These are phyloP conservation scores for Phytophthora tubulina DNA, from an alignment of 352 stramenopile genomes.

Conservation along the genomic window DNA sequence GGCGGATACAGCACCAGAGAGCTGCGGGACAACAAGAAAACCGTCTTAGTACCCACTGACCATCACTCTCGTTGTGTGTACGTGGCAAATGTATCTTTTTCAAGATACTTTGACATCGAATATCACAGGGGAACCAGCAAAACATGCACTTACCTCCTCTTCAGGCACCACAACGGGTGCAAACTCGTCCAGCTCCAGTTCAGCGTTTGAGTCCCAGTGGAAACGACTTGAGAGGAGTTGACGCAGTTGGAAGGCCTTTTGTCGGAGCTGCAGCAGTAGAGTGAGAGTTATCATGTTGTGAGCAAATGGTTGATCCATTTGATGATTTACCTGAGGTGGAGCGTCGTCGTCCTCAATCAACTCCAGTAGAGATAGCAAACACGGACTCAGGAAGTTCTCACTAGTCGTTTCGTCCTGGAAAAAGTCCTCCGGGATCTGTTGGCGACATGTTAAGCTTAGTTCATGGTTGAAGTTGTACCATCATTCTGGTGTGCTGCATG, in stretches of 20 bases:
- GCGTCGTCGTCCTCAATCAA: slow-evolving; percentile 60
- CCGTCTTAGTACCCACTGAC: slow-evolving; percentile 32
- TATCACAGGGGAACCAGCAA: not conserved
- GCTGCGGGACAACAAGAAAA: slow-evolving; percentile 18
- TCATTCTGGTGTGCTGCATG: not conserved
- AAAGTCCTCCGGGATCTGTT: slow-evolving; percentile 73
- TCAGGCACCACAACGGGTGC: slow-evolving; percentile 54
- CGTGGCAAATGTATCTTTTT: slow-evolving; percentile 34
- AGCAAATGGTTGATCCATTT: slow-evolving; percentile 6
- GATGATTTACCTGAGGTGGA: slow-evolving; percentile 41
- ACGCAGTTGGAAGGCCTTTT: slow-evolving; percentile 40
- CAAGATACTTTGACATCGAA: slow-evolving; percentile 10
- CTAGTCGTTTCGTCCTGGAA: slow-evolving; percentile 71
- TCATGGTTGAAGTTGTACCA: not conserved
- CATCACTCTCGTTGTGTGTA: slow-evolving; percentile 31
- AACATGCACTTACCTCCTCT: slow-evolving; percentile 42
- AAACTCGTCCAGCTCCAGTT: slow-evolving; percentile 54
- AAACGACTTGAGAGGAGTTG: slow-evolving; percentile 55
- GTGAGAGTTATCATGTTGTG: slow-evolving; percentile 27
- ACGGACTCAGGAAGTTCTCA: slow-evolving; percentile 73
- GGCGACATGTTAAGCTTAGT: not conserved
- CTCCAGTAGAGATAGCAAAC: slow-evolving; percentile 71
- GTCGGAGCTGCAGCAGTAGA: slow-evolving; percentile 41
- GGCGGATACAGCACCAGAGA: slow-evolving; percentile 14
- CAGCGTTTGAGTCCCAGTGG: slow-evolving; percentile 33